A percentile compares a stretch with the other conserved stretches of the same genome.
Conservation (phyloP, 2,329 filamentous ascomycete species). For the Ilyonectria mors-panacis region DNA sequence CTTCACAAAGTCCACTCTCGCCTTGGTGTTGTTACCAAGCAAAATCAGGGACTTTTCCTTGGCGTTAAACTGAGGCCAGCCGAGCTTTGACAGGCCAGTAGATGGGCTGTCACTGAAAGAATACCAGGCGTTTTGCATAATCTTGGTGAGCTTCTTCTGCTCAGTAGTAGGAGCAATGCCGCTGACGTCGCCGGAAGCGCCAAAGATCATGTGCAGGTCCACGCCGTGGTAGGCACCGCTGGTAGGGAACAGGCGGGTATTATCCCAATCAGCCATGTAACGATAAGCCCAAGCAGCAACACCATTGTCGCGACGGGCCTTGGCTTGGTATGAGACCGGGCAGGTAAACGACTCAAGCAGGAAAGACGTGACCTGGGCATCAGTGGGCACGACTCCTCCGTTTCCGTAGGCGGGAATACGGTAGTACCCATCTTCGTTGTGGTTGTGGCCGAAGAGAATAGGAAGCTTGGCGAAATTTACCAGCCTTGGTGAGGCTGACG, state of each 20-base stretch:
- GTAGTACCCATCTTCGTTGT: constrained; percentile 65
- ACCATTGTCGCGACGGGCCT: constrained; percentile 50
- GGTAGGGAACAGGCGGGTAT: constrained; percentile 60
- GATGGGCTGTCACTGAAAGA: constrained; percentile 57
- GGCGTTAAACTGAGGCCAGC: constrained; percentile 45
- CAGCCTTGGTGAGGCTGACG: constrained; percentile 48
- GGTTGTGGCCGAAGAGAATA: constrained; percentile 58
- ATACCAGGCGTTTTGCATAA: constrained; percentile 60
- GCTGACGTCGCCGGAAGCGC: constrained; percentile 56
- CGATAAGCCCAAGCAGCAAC: constrained; percentile 62
- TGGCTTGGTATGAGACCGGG: constrained; percentile 57
- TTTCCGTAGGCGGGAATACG: constrained; percentile 58
- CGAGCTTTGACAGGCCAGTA: constrained; percentile 49
- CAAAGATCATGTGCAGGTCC: constrained; percentile 64
- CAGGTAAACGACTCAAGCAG: constrained; percentile 63
- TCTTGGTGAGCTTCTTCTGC: constrained; percentile 51
- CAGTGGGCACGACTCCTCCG: constrained; percentile 57
- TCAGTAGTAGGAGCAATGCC: constrained; percentile 51
- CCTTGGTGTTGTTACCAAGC: constrained; percentile 28
- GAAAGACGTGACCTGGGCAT: constrained; percentile 55
- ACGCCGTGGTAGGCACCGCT: constrained; percentile 66
- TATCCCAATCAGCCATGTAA: constrained; percentile 66
- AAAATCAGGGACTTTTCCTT: constrained; percentile 31
- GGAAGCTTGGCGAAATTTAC: constrained; percentile 60
- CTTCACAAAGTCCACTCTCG: constrained; percentile 26